These are phyloP conservation scores for Phytophthora pseudosyringae DNA, from an alignment of 352 stramenopile species.

Conservation along the genomic window DNA sequence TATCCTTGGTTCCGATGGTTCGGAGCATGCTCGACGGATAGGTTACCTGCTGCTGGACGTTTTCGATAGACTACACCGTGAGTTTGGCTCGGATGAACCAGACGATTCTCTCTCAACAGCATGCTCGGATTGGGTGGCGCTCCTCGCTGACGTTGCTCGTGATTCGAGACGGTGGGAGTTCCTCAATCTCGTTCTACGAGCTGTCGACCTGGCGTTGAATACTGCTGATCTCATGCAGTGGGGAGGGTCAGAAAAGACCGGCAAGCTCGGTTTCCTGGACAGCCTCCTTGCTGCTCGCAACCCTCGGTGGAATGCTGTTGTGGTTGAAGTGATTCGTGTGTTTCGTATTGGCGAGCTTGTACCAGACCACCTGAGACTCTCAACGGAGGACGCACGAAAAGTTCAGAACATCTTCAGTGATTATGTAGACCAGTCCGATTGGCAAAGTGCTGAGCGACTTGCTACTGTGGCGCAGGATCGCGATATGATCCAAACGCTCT, in stretches of 20 bases:
- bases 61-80: constrained; percentile 34
- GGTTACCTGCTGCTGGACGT: constrained; percentile 70
- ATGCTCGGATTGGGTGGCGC: constrained; percentile 19
- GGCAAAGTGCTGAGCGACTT: constrained; percentile 55
- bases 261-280: constrained; percentile 24
- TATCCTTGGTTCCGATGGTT: constrained; percentile 21
- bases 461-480: constrained; percentile 27
- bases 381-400: constrained; percentile 13
- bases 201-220: constrained; percentile 32
- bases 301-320: constrained; percentile 52
- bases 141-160: constrained; percentile 37
- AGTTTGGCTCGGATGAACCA: background rate
- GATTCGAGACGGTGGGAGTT: constrained; percentile 48
- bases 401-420: constrained; percentile 28
- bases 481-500: constrained; percentile 38
- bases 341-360: constrained; percentile 28
- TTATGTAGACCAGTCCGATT: constrained; percentile 52
- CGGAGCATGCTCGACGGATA: constrained; percentile 54
- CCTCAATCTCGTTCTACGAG: constrained; percentile 51
- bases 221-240: constrained; percentile 1
- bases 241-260: constrained; percentile 6
- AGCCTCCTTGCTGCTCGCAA: constrained; percentile 35
- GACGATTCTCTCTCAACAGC: background rate
- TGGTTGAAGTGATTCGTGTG: constrained; percentile 56
- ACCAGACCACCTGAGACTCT: background rate